Conservation (phyloP, 352 stramenopile genomes). For the Pelagophyceae sp. region DNA sequence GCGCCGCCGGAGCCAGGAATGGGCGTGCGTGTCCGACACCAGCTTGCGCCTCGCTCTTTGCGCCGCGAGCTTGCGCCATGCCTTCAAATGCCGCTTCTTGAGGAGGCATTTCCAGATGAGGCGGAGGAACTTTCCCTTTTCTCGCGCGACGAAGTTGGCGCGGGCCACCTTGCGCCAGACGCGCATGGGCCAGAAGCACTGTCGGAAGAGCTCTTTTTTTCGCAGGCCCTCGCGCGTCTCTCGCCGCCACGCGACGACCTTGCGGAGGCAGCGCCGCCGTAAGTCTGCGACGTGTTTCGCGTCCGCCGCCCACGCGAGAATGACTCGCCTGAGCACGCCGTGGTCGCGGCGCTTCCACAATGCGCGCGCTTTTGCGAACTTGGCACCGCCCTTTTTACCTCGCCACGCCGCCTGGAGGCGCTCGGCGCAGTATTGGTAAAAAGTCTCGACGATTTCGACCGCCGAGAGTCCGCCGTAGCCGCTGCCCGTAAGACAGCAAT, state of each 20-base stretch:
- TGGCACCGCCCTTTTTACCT: not conserved
- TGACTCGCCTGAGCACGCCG: not conserved
- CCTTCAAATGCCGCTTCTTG: not conserved
- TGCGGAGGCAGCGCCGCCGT: not conserved
- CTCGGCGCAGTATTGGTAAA: not conserved
- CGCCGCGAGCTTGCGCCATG: not conserved
- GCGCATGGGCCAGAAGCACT: conserved; percentile 2
- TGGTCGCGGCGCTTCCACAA: conserved; percentile 1
- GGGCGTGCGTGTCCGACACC: not conserved
- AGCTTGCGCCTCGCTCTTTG: not conserved
- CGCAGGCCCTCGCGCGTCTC: not conserved
- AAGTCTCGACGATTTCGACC: conserved; percentile 18
- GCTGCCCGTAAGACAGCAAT: not conserved
- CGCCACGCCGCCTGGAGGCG: conserved; percentile 9
- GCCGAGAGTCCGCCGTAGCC: not conserved
- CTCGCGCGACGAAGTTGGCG: not conserved
- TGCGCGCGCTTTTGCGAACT: not conserved
- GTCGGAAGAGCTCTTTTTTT: not conserved
- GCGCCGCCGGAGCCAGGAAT: not conserved
- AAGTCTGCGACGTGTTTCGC: not conserved
- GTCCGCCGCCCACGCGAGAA: not conserved
- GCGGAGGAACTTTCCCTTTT: conserved; percentile 15
- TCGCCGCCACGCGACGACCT: conserved; percentile 1
- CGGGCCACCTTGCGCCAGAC: not conserved
- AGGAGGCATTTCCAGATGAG: not conserved